Percentiles rank a stretch among this genome's conserved stretches.
Conservation (phyloP, 352 stramenopile genomes). For the Globisporangium nagaii region DNA sequence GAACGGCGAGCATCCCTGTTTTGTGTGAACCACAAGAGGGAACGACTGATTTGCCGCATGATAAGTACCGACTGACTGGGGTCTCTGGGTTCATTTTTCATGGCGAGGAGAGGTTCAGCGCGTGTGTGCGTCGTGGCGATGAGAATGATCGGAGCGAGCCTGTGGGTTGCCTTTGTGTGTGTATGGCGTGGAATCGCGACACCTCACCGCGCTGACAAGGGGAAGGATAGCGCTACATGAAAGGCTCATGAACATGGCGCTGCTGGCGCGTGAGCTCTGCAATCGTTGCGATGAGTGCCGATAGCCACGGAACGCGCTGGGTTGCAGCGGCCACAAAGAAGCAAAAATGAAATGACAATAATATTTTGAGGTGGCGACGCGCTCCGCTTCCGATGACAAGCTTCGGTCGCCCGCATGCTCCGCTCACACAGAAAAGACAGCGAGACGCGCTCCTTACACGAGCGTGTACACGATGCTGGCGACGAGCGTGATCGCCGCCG, state of each 20-base stretch:
- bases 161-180: neutral
- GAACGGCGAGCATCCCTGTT: no score
- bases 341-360: no score
- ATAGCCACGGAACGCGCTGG: no score
- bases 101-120: neutral
- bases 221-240: no score
- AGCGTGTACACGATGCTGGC: constrained; percentile 6
- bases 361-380: no score
- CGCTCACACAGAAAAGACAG: neutral
- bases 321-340: no score
- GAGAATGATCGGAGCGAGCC: neutral
- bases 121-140: neutral
- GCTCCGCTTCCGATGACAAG: no score
- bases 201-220: no score
- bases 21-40: neutral
- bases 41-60: neutral
- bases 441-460: constrained; percentile 1
- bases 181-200: neutral
- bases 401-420: no score
- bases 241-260: no score
- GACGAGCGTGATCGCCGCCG: neutral
- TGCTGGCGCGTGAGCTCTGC: neutral
- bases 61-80: neutral
- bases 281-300: no score
- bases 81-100: constrained; percentile 1